These are phyloP conservation scores for Xerocomellus intermedius DNA, from an alignment of 768 basidiomycete genomes.

Conservation along the genomic window DNA sequence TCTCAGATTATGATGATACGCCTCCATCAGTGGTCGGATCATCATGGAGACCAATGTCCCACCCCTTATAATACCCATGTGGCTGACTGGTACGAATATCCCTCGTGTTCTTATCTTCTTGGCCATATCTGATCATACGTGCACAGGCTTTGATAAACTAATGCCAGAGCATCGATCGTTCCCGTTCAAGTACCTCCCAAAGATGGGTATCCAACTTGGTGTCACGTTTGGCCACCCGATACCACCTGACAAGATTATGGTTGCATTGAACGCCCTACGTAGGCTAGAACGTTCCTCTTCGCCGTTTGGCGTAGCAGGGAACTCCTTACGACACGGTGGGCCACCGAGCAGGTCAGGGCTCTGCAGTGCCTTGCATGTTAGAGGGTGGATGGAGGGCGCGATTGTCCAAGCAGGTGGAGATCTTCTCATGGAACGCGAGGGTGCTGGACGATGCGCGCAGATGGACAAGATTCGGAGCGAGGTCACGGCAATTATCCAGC, in stretches of 20 bases:
- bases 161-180: conserved; percentile 85
- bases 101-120: not conserved
- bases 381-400: conserved; percentile 16
- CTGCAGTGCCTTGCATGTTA: not conserved
- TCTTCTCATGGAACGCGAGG: conserved; percentile 5
- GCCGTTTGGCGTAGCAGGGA: not conserved
- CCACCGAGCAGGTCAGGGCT: not conserved
- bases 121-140: not conserved
- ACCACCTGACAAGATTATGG: conserved; percentile 38
- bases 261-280: conserved; percentile 15
- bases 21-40: conserved; percentile 65
- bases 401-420: conserved; percentile 4
- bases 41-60: conserved; percentile 65
- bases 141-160: conserved; percentile 73
- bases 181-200: conserved; percentile 72
- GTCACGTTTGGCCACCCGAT: conserved; percentile 83
- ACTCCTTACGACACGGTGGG: not conserved
- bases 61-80: conserved; percentile 88
- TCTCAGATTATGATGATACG: conserved; percentile 1
- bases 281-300: not conserved
- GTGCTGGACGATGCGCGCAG: conserved; percentile 19
- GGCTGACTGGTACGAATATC: conserved; percentile 67
- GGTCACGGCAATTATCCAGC: conserved; percentile 54
- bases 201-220: conserved; percentile 58
- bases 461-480: conserved; percentile 46